Conservation (phyloP, 1,284 basidiomycete genomes). For the Tylopilus sp. region DNA sequence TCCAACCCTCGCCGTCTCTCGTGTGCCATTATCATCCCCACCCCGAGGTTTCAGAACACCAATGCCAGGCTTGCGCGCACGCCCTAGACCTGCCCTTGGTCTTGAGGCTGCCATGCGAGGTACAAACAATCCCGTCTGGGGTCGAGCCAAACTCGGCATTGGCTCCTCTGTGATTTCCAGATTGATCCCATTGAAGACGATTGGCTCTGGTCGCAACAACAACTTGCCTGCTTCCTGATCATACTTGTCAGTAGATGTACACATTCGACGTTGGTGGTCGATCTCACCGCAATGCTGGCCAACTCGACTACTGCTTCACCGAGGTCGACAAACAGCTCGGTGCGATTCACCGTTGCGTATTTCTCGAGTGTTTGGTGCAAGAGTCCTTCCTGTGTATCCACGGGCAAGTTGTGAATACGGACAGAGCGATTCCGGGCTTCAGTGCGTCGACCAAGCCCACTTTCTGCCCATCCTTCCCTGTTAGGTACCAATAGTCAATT, state of each 20-base stretch:
- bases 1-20: slow-evolving; percentile 28
- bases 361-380: slow-evolving; percentile 89
- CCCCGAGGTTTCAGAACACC: slow-evolving; percentile 31
- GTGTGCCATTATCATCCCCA: slow-evolving; percentile 28
- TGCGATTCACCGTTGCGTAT: slow-evolving; percentile 69
- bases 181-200: slow-evolving; percentile 67
- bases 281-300: slow-evolving; percentile 71
- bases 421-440: slow-evolving; percentile 76
- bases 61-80: slow-evolving; percentile 48
- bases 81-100: slow-evolving; percentile 73
- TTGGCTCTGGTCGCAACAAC: slow-evolving; percentile 69
- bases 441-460: slow-evolving; percentile 62
- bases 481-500: slow-evolving; percentile 4
- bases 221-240: slow-evolving; percentile 79
- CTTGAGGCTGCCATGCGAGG: slow-evolving; percentile 67
- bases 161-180: slow-evolving; percentile 65
- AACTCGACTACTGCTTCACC: slow-evolving; percentile 82
- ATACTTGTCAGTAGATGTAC: slow-evolving; percentile 16
- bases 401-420: slow-evolving; percentile 76
- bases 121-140: slow-evolving; percentile 66
- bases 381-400: slow-evolving; percentile 80
- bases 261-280: not conserved
- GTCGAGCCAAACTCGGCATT: slow-evolving; percentile 44
- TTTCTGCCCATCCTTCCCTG: slow-evolving; percentile 55
- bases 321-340: slow-evolving; percentile 74